phyloP scores from a whole-genome alignment of 2,329 filamentous ascomycete species.

The Davidsoniella eucalypti region DNA sequence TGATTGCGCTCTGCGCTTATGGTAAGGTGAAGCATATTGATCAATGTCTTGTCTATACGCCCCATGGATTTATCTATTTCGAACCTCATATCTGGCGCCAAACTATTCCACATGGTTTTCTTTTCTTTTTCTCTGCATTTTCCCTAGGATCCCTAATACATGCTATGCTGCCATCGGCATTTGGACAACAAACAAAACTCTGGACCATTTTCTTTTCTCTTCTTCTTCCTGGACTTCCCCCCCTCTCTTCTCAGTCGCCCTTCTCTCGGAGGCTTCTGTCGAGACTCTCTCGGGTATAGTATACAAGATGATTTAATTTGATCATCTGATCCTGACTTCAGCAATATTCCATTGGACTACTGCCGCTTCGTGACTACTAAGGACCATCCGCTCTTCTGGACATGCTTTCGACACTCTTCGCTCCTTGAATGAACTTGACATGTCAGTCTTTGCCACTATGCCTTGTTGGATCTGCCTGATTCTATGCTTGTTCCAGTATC shows the following conservation, averaged over 20 bases:
- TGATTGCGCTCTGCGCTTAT: no score
- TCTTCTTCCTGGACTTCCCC: neutral
- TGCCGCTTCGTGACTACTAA: neutral
- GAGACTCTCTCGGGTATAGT: no score
- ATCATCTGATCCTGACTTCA: slow-evolving; percentile 3
- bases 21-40: no score
- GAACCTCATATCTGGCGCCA: slow-evolving; percentile 2
- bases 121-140: neutral
- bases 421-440: no score
- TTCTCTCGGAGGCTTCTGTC: neutral
- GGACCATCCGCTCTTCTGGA: neutral
- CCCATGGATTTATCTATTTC: neutral
- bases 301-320: slow-evolving; percentile 7
- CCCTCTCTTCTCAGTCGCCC: neutral
- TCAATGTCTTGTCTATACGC: neutral
- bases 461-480: neutral
- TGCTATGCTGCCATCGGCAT: neutral
- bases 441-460: neutral
- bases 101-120: slow-evolving; percentile 1
- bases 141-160: neutral
- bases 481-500: neutral
- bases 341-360: neutral
- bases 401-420: neutral
- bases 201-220: slow-evolving; percentile 8
- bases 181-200: slow-evolving; percentile 3